Evolutionary conservation across 2,329 filamentous ascomycete genomes (phyloP), one percentile per base, ranked within the genome.

Genomic region (Elsinoe necatrix): DNA sequence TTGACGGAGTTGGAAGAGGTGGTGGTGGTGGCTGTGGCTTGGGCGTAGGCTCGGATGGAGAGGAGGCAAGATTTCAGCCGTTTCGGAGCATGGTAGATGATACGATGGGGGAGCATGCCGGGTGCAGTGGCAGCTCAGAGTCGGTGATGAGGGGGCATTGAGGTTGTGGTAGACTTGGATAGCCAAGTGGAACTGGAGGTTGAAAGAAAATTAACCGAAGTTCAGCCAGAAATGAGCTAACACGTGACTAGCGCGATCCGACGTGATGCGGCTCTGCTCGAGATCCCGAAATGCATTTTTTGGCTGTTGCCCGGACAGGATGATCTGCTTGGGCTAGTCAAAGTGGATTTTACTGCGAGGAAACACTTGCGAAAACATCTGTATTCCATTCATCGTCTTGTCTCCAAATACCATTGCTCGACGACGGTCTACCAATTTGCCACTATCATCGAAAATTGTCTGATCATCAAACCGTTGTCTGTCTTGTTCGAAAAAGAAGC

Each of bases 1-100:
- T 65, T 59, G 59, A 68, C 64, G 1, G 68, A 57, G 54, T n/a
- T 37, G 3, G 69, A 67, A n/a, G 65, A 62, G 58, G 58, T 55
- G 14, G 58, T 57, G 18, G 61, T 62, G 54, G 61, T 63, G 60
- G 65, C 61, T 43, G 58, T 34, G 16, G 48, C 48, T 52, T 52
- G 48, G 16, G 48, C 48, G 31, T 52, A 52, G 48, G 25, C 11
- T 2, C 48, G 48, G 29, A 52, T 23, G 31, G 21, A 11, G 4
- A 39, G 8, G 48, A 41, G 2, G 20, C 25, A 47, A 14, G 23
- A 14, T 16, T 39, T 27, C 31, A 56, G 18, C 20, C 41, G 54
- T 37, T 56, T 56, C 6, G 42, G 21, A 21, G 54, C 54, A 56
- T 56, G 21, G 42, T 39, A 12, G 23, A n/a, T 25, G 8, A 39